These are phyloP conservation scores for Excoecaria cochinchinensis DNA, from an alignment of 345 rosid species.

Conservation along the genomic window DNA sequence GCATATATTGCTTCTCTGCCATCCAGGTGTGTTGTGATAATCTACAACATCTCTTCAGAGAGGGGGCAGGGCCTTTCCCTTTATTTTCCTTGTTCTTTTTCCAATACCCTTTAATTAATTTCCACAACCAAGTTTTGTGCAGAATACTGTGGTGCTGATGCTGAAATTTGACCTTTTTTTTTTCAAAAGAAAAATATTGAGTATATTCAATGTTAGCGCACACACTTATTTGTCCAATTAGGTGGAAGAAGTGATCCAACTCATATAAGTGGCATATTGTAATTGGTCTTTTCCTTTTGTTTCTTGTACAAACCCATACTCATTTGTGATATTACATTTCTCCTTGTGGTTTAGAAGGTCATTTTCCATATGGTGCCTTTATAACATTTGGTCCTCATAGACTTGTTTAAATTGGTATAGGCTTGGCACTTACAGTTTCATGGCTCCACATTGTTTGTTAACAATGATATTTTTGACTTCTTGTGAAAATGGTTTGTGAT, in stretches of 20 bases:
- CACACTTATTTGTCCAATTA: too few relatives aligned
- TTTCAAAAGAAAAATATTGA: too few relatives aligned
- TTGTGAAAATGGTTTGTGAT: neutral
- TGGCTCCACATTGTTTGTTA: neutral
- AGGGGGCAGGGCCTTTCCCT: neutral
- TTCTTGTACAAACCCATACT: neutral
- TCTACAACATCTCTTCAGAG: neutral
- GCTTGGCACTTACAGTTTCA: neutral
- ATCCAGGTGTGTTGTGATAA: constrained; percentile 58
- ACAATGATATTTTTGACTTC: neutral
- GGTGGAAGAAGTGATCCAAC: too few relatives aligned
- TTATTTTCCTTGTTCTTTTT: neutral
- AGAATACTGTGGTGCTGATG: neutral
- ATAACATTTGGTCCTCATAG: neutral
- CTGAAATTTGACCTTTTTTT: too few relatives aligned
- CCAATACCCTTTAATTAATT: neutral
- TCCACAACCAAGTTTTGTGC: neutral
- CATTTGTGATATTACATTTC: neutral
- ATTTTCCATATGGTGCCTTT: neutral
- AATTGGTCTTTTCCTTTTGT: neutral
- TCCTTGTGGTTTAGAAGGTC: neutral
- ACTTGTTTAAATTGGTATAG: neutral
- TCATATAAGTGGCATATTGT: neutral
- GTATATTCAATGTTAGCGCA: too few relatives aligned
- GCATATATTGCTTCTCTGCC: constrained; percentile 74